Evolutionary conservation across 345 rosid species (phyloP).

Genomic region (Eucalyptus dawsonii): DNA sequence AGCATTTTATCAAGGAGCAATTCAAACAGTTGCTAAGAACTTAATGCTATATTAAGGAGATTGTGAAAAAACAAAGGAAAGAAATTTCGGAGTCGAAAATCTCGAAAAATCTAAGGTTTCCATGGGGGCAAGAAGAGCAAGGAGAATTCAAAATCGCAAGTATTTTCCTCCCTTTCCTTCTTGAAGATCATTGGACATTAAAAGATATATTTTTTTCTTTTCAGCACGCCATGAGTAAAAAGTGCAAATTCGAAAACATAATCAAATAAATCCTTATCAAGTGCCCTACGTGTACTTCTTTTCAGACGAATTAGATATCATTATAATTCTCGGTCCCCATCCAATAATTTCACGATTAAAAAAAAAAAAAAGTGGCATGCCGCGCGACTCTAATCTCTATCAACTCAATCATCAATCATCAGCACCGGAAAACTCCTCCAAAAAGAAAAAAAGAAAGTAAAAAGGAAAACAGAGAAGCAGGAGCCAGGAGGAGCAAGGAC

Average conservation of each 20-base stretch:
- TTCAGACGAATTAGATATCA: neutral
- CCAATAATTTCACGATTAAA: neutral
- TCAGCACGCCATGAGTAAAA: neutral
- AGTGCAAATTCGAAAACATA: neutral
- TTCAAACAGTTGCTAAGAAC: neutral
- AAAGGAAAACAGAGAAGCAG: no score
- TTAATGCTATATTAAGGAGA: neutral
- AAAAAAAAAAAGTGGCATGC: neutral
- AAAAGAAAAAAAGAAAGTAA: neutral
- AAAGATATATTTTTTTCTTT: neutral
- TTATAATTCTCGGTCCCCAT: neutral
- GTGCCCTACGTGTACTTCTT: neutral
- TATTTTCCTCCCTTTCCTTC: neutral
- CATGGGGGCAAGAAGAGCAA: fast-evolving
- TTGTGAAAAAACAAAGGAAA: neutral
- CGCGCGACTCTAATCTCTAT: neutral
- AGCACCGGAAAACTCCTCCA: neutral
- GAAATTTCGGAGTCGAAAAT: fast-evolving
- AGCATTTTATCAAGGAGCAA: neutral
- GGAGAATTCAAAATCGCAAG: neutral
- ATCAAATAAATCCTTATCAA: neutral
- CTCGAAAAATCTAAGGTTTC: neutral
- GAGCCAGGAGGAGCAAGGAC: no score
- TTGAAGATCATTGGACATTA: neutral
- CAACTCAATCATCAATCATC: neutral